Conservation (phyloP, 495 filamentous ascomycete genomes). For the Astrocystis sublimbata region DNA sequence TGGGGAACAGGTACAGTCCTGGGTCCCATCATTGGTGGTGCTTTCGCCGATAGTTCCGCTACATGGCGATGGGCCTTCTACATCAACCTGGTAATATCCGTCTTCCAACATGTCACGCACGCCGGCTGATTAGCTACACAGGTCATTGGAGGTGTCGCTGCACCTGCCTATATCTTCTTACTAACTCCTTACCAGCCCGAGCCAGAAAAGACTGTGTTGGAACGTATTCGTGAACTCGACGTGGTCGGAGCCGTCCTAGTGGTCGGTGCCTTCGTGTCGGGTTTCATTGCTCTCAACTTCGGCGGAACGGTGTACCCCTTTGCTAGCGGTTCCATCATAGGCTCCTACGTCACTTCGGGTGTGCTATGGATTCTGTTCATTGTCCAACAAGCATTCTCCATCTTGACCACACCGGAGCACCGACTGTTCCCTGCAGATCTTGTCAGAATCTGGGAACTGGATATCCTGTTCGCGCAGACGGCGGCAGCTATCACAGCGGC, state of each 20-base stretch:
- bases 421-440: slow-evolving; percentile 54
- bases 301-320: slow-evolving; percentile 54
- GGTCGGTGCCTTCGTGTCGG: slow-evolving; percentile 12
- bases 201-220: background rate
- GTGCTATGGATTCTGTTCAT: slow-evolving; percentile 50
- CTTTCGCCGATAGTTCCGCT: slow-evolving; percentile 37
- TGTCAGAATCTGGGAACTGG: slow-evolving; percentile 1
- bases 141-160: slow-evolving; percentile 53
- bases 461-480: slow-evolving; percentile 2
- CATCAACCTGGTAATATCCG: background rate
- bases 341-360: slow-evolving; percentile 47
- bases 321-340: slow-evolving; percentile 48
- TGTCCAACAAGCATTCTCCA: slow-evolving; percentile 48
- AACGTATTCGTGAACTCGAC: background rate
- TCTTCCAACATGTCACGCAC: slow-evolving; percentile 31
- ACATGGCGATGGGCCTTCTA: slow-evolving; percentile 50
- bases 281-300: slow-evolving; percentile 32
- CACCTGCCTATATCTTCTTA: background rate
- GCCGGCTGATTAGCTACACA: slow-evolving; percentile 45
- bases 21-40: slow-evolving; percentile 41
- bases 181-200: background rate
- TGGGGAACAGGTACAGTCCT: background rate
- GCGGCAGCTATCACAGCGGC: slow-evolving; percentile 22
- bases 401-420: slow-evolving; percentile 44
- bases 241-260: slow-evolving; percentile 1